phyloP scores from a whole-genome alignment of 2,329 filamentous ascomycete species.

The Calonectria hongkongensis region DNA sequence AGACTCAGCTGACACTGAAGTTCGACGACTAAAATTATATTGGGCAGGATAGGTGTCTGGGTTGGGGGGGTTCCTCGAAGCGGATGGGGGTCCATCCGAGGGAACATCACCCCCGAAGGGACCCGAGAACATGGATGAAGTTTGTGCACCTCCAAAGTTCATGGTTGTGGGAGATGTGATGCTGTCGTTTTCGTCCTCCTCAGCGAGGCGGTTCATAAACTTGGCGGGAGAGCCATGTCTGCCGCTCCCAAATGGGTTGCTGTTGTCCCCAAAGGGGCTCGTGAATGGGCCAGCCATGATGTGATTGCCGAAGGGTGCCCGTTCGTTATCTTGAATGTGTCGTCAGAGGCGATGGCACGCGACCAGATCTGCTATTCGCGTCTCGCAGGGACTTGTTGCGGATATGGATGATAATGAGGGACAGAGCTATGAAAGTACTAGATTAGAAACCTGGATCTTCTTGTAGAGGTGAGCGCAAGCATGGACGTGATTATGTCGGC shows the following conservation, averaged over 20 bases:
- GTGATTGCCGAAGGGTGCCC: constrained; percentile 44
- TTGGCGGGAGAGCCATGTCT: constrained; percentile 50
- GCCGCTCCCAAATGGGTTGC: constrained; percentile 57
- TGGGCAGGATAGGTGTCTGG: constrained; percentile 88
- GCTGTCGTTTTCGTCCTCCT: constrained; percentile 88
- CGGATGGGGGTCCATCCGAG: constrained; percentile 65
- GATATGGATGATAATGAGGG: background rate
- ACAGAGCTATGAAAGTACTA: background rate
- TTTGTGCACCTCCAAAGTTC: constrained; percentile 68
- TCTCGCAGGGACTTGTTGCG: background rate
- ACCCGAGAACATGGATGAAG: constrained; percentile 64
- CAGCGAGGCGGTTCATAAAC: constrained; percentile 76
- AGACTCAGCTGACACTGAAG: constrained; percentile 97
- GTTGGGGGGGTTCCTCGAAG: constrained; percentile 70
- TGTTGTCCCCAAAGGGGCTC: constrained; percentile 79
- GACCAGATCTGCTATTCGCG: constrained; percentile 62
- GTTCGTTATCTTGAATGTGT: background rate
- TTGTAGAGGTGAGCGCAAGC: constrained; percentile 72
- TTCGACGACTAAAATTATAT: constrained; percentile 94
- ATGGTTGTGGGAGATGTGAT: constrained; percentile 84
- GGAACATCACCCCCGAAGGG: constrained; percentile 73
- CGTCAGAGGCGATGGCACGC: background rate
- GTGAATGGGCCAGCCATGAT: constrained; percentile 87
- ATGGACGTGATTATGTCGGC: constrained; percentile 53
- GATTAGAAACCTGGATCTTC: constrained; percentile 71